Base-by-base conservation (phyloP, 108 stramenopile species). In the Cyclotella choctawhatcheeana region DNA sequence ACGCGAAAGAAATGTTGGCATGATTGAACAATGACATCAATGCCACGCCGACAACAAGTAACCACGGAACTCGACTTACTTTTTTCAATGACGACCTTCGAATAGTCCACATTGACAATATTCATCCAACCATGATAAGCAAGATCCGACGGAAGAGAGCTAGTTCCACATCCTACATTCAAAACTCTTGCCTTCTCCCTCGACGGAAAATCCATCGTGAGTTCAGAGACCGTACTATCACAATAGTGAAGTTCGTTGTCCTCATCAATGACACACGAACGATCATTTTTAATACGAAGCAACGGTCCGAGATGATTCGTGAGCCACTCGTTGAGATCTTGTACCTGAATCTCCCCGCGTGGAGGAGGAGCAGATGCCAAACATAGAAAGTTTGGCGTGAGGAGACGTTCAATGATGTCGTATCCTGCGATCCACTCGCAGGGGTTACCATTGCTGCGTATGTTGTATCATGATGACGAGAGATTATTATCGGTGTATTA, bases 41-140 rank as follows among this genome's bases (percentile, higher is more conserved):
- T 32, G 25, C 3, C 56, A 32, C 13, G 33, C 24, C 2, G 32
- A 33, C 29, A 18, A 58, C 33, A 33, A 30, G 2, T n/a, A 32
- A 44, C 33, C n/a, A 53, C 5, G 43, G 27, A 30, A 26, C 47
- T 50, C 14, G 14, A 62, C 78, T 79, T 44, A 71, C 70, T 89
- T 73, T 90, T 85, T 17, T 89, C 58, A 58, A 92, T 88, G 1
- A 92, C 83, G 1, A 91, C 84, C 5, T 75, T 27, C 5, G 93
- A 94, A 67, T 86, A 92, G 65, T 94, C 93, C 13, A 92, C 65
- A 44, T 85, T 85, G 3, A 79, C 81, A 58, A 93, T 86, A 51
- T 89, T 85, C 8, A 30, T 73, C 82, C 85, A 94, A 16, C 91
- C 91, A 74, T 83, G 84, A 18, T 55, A 27, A 18, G 80, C n/a